Base-by-base conservation (phyloP, 2,329 filamentous ascomycete genomes). In the Colletotrichum echinochloae region DNA sequence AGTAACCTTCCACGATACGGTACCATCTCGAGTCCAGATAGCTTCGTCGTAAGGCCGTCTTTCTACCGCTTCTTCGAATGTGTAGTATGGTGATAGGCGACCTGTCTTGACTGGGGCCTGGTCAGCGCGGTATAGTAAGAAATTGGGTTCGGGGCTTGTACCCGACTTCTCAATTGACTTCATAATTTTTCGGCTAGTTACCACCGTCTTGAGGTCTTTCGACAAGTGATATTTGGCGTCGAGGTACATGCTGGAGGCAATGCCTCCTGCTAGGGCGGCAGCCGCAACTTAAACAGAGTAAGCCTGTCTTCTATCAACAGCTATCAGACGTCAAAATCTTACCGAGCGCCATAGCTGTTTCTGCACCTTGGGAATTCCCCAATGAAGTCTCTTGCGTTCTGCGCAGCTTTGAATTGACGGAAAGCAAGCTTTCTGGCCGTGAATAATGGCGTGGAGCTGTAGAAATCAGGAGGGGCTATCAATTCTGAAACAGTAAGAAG, bases 221-320 rank as follows among this genome's bases (percentile, higher is more conserved):
- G 80, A 78, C 60, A 94, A 77, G 77, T 92, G 88, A 74, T 87
- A 90, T 81, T 92, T 93, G 64, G 89, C 92, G 76, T 94, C 88
- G 54, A 92, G 81, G 74, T 93, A 93, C 67, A 70, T 62, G 14
- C 46, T 46, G 2, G 49, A 59, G 46, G 64, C 67, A 14, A 62
- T 37, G 64, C 67, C 37, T 16, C 67, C 67, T 11, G 87, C 86
- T 33, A 82, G 75, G 54, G 78, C 79, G 5, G 81, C 80, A 12
- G 80, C 74, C 1, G 81, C 76, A 59, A 78, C 80, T 69, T 77
- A 76, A n/a, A 71, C 66, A n/a, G 33, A 18, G 48, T 62, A 2
- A 62, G 60, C 35, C 16, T 26, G 16, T 28, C n/a, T 30, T 28
- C 35, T 18, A 12, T 37, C 8, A 1, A 23, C 16, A 12, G n/a